Percentiles rank a stretch among this genome's conserved stretches.
Conservation (phyloP, 805 yeast genomes). For the Hagleromyces aurorensis region DNA sequence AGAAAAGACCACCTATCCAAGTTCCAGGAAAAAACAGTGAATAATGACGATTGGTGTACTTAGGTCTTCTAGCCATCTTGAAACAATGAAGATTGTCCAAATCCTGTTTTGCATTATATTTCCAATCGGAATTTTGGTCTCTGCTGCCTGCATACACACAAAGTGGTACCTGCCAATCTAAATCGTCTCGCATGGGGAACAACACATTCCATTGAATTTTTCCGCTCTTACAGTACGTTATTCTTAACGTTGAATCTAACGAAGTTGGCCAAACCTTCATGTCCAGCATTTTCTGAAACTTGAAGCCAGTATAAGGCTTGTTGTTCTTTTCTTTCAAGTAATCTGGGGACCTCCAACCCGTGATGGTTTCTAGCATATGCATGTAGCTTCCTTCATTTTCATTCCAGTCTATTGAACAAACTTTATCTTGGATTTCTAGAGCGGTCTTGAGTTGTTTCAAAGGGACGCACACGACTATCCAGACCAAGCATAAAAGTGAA, state of each 20-base stretch:
- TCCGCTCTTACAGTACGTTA: constrained; percentile 49
- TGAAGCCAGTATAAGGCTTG: constrained; percentile 48
- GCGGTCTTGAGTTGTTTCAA: constrained; percentile 3
- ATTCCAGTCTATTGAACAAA: constrained; percentile 17
- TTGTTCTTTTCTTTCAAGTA: constrained; percentile 22
- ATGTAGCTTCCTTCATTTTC: constrained; percentile 13
- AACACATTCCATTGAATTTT: constrained; percentile 36
- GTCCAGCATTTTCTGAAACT: constrained; percentile 42
- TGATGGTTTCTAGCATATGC: constrained; percentile 10
- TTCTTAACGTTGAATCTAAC: constrained; percentile 36
- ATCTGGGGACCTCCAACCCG: constrained; percentile 23
- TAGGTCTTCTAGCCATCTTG: constrained; percentile 50
- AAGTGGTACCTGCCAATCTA: constrained; percentile 43
- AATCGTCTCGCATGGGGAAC: constrained; percentile 31
- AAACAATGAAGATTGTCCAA: constrained; percentile 36
- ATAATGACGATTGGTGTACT: constrained; percentile 39
- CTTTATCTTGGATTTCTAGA: constrained; percentile 15
- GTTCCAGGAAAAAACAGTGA: constrained; percentile 47
- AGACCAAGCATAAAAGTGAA: no score
- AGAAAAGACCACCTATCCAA: constrained; percentile 58
- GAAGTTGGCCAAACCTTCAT: constrained; percentile 34
- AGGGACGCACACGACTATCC: no score
- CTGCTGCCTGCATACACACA: constrained; percentile 27
- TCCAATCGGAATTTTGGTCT: constrained; percentile 1
- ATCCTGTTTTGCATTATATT: constrained; percentile 5